A percentile compares a stretch with the other conserved stretches of the same genome.
phyloP scores from a whole-genome alignment of 805 yeast species.

The Pichia paraexigua region DNA sequence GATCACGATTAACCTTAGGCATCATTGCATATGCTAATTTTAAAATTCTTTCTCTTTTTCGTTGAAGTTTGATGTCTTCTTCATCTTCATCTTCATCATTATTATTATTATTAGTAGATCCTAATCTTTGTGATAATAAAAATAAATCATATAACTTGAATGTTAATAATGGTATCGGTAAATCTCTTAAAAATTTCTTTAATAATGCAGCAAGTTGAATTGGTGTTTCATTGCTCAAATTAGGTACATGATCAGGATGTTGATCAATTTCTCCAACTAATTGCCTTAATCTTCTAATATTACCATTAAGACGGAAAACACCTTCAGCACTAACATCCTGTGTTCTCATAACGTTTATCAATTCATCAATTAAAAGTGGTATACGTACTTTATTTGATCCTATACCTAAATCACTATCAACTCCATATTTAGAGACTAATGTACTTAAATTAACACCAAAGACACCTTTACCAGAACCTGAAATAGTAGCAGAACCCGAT shows the following conservation, averaged over 20 bases:
- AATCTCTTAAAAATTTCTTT: slow-evolving; percentile 84
- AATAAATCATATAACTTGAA: slow-evolving; percentile 68
- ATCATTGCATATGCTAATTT: slow-evolving; percentile 66
- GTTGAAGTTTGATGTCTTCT: slow-evolving; percentile 12
- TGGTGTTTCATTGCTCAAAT: slow-evolving; percentile 61
- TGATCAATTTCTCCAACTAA: slow-evolving; percentile 67
- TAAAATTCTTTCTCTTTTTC: slow-evolving; percentile 43
- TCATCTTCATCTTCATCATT: not conserved
- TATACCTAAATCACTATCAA: slow-evolving; percentile 75
- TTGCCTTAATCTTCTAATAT: slow-evolving; percentile 71
- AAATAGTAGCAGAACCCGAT: slow-evolving; percentile 14
- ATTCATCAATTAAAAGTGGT: slow-evolving; percentile 82
- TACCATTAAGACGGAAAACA: slow-evolving; percentile 92
- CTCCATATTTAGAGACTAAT: slow-evolving; percentile 62
- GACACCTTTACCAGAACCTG: slow-evolving; percentile 35
- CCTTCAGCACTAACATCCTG: slow-evolving; percentile 96
- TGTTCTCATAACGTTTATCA: slow-evolving; percentile 72
- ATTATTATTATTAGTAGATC: slow-evolving; percentile 26
- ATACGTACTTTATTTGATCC: slow-evolving; percentile 74
- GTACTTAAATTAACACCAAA: slow-evolving; percentile 73
- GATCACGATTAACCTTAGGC: slow-evolving; percentile 75
- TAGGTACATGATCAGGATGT: slow-evolving; percentile 56
- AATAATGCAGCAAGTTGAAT: slow-evolving; percentile 89
- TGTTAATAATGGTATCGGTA: slow-evolving; percentile 87
- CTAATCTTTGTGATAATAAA: slow-evolving; percentile 55